Conservation (phyloP, 768 basidiomycete species). For the Pleurotus eryngii region DNA sequence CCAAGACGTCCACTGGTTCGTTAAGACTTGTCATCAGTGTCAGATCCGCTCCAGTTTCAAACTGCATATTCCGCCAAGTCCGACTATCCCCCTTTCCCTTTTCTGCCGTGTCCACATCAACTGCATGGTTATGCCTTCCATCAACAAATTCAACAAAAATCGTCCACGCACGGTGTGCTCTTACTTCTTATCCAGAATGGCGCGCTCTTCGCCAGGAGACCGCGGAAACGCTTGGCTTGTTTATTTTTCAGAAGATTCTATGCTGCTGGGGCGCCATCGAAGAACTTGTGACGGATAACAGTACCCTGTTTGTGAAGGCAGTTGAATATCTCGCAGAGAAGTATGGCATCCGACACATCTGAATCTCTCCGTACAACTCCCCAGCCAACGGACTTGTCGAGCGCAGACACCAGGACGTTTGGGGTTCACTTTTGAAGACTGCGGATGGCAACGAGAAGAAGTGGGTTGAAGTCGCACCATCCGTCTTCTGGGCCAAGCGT, state of each 20-base stretch:
- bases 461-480: no score
- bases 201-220: slow-evolving; percentile 18
- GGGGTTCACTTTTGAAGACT: no score
- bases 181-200: slow-evolving; percentile 20
- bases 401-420: not conserved
- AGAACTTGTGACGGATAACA: slow-evolving; percentile 35
- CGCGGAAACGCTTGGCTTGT: slow-evolving; percentile 15
- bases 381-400: slow-evolving; percentile 32
- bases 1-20: no score
- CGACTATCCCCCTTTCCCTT: no score
- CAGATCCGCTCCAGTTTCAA: no score
- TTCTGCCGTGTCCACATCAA: no score
- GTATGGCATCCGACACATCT: slow-evolving; percentile 23
- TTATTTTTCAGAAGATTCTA: slow-evolving; percentile 19
- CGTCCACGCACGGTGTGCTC: slow-evolving; percentile 20
- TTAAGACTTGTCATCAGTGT: no score
- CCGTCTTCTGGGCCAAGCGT: no score
- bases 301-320: slow-evolving; percentile 7
- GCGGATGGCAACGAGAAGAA: no score
- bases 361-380: slow-evolving; percentile 32
- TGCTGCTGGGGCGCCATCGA: slow-evolving; percentile 23
- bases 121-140: no score
- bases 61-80: no score
- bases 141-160: no score
- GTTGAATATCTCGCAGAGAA: slow-evolving; percentile 13